Conservation (phyloP, 2,329 filamentous ascomycete genomes). For the Neofusicoccum sp. region DNA sequence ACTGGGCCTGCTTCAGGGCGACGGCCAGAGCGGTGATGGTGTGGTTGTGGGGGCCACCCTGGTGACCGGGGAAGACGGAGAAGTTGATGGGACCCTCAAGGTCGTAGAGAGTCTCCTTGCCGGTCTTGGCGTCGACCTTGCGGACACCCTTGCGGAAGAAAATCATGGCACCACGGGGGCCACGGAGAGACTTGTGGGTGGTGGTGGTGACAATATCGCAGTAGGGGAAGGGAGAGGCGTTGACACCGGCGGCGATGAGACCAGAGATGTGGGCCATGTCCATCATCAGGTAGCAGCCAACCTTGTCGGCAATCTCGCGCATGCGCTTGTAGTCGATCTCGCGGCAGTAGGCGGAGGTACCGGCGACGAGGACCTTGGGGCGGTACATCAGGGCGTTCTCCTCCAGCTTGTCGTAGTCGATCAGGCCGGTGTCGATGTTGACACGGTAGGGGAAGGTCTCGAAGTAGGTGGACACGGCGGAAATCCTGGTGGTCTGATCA, state of each 20-base stretch:
- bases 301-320: constrained; percentile 85
- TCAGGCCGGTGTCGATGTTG: constrained; percentile 84
- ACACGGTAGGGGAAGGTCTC: constrained; percentile 95
- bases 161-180: constrained; percentile 94
- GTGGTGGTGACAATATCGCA: constrained; percentile 97
- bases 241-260: constrained; percentile 84
- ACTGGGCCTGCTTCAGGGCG: constrained; percentile 88
- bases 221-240: constrained; percentile 83
- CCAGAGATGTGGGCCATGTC: constrained; percentile 99
- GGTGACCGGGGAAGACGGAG: constrained; percentile 96
- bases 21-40: constrained; percentile 95
- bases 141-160: constrained; percentile 95
- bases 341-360: constrained; percentile 92
- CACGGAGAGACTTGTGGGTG: constrained; percentile 94
- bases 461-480: constrained; percentile 98
- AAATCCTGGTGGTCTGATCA: constrained; percentile 60
- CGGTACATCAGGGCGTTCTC: constrained; percentile 84
- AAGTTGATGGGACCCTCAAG: constrained; percentile 92
- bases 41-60: constrained; percentile 98
- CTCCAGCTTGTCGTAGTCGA: constrained; percentile 92
- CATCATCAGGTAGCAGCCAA: constrained; percentile 86
- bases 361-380: constrained; percentile 92
- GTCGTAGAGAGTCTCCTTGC: constrained; percentile 82
- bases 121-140: constrained; percentile 78
- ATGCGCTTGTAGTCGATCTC: constrained; percentile 94